phyloP scores from a whole-genome alignment of 148 eudicot genomes.

The Euryodendron excelsum region DNA sequence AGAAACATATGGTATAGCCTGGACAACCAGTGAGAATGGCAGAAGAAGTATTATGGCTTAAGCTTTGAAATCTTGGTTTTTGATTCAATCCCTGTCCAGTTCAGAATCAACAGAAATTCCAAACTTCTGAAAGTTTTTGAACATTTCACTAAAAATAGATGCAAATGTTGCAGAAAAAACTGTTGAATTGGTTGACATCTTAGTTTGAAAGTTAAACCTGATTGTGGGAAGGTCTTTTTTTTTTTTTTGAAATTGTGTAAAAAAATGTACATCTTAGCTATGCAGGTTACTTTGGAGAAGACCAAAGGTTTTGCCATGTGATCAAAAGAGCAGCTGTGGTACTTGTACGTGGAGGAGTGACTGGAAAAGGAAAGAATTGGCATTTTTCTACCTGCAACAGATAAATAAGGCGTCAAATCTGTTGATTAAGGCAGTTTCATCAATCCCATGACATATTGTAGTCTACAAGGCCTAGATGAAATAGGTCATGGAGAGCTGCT shows the following conservation, averaged over 20 bases:
- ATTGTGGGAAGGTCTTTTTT: background rate
- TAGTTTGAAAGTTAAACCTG: background rate
- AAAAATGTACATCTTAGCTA: background rate
- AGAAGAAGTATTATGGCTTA: background rate
- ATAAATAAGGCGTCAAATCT: background rate
- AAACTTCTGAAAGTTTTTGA: background rate
- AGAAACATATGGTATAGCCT: background rate
- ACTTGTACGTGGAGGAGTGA: background rate
- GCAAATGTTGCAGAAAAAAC: background rate
- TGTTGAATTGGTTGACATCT: background rate
- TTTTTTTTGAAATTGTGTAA: background rate
- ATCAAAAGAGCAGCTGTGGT: background rate
- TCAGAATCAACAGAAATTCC: background rate
- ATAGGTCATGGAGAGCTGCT: background rate
- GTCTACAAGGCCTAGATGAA: background rate
- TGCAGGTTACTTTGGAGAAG: slow-evolving; percentile 3
- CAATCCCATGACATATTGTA: background rate
- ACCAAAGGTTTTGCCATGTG: background rate
- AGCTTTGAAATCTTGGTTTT: background rate
- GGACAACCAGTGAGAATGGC: background rate
- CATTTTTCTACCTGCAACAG: background rate
- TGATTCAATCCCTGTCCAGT: background rate
- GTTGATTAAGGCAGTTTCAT: background rate
- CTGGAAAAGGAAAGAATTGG: background rate
- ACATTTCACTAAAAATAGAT: background rate